Conservation (phyloP, 345 rosid species). For the Citrus medica region DNA sequence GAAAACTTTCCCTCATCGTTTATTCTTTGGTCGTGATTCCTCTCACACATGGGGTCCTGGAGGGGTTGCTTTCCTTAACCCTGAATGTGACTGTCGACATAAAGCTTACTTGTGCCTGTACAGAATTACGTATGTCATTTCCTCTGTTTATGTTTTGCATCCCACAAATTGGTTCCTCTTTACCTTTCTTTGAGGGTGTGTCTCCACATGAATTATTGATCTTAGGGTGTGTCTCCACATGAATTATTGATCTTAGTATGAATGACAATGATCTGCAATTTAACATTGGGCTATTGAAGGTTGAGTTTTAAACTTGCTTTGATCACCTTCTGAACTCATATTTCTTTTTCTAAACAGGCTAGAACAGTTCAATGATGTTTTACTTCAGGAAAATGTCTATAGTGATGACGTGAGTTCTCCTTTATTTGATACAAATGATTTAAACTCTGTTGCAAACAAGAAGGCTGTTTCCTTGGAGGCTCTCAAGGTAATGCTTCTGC, state of each 20-base stretch:
- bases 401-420: constrained; percentile 37
- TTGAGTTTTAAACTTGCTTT: neutral
- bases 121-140: constrained; percentile 65
- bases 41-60: constrained; percentile 70
- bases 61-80: constrained; percentile 84
- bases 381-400: constrained; percentile 61
- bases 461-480: constrained; percentile 49
- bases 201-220: neutral
- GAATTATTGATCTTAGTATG: neutral
- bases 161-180: neutral
- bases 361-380: constrained; percentile 91
- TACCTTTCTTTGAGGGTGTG: neutral
- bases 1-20: constrained; percentile 68
- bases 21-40: constrained; percentile 80
- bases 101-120: constrained; percentile 60
- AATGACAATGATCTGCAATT: neutral
- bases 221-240: neutral
- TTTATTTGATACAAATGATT: constrained; percentile 46
- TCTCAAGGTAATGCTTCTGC: constrained; percentile 40
- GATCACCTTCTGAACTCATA: neutral
- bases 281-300: neutral
- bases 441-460: constrained; percentile 33
- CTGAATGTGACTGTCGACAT: constrained; percentile 39
- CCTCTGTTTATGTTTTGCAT: neutral
- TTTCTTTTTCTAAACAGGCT: constrained; percentile 44